Evolutionary conservation across 2,329 filamentous ascomycete genomes (phyloP), one percentile per base, ranked within the genome.

Genomic region (Cladosporium cucumerinum): DNA sequence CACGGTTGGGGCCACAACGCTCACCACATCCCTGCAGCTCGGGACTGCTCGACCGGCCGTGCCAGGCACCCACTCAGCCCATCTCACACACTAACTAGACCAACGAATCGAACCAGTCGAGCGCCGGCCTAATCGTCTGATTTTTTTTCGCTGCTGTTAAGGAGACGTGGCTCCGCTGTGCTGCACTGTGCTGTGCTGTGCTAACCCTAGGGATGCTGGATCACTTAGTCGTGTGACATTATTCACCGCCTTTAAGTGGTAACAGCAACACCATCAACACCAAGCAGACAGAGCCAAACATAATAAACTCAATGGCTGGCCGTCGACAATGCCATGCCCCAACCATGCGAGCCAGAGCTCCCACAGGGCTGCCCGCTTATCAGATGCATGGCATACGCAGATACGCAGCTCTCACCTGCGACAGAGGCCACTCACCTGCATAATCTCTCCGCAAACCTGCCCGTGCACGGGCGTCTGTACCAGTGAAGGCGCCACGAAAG

Each of bases 1-100:
- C 51, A 54, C 51, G 51, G 51, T 54, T 54, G 51, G 51, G 51
- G 51, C 51, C 51, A 54, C 51, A 54, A 54, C 51, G 51, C 51
- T 54, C 51, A 54, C 48, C 48, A 51, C 25, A 28, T 54, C 51
- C 51, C 51, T 54, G 51, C 51, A 30, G 26, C 51, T 30, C 51
- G 51, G 51, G 51, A 54, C 30, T 28, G 26, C 25, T 28, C 51
- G 51, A 54, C 51, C 51, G 51, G 26, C 25, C 26, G 26, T 30
- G 25, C 51, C 30, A 54, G 39, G 51, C 51, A 54, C 51, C 51
- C 26, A n/a, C 48, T 28, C 54, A 57, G 54, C 54, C 54, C 54
- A 57, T 32, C 23, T 30, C 18, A 21, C 51, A 54, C 51, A 28
- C 39, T 46, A 30, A 28, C 39, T 46, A 30, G 26, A 32, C 54